Evolutionary conservation across 1,139 yeast genomes (phyloP).

Genomic region (Trichomonascaceae sp.): DNA sequence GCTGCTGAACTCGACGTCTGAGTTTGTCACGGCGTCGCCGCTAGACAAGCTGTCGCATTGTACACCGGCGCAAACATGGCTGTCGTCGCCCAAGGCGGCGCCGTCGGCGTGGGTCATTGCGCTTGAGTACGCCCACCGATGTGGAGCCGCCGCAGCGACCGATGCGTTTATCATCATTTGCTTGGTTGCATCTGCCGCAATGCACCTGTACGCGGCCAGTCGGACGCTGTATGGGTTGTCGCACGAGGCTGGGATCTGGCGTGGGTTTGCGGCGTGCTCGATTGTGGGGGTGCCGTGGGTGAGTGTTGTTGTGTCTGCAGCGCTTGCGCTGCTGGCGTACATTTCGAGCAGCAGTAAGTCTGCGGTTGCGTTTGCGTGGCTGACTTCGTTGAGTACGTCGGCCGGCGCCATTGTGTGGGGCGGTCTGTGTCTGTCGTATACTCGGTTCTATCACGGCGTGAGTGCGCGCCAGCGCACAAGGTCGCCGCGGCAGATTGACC

Average conservation of each 20-base stretch:
- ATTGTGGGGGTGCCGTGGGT: conserved; percentile 59
- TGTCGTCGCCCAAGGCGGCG: no score
- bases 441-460: conserved; percentile 60
- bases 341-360: conserved; percentile 47
- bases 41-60: no score
- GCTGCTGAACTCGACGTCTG: no score
- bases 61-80: no score
- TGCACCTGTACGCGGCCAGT: conserved; percentile 68
- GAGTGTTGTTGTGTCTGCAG: conserved; percentile 49
- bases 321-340: conserved; percentile 48
- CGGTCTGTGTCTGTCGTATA: conserved; percentile 62
- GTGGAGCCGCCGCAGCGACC: conserved; percentile 46
- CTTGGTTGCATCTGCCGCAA: conserved; percentile 65
- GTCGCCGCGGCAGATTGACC: conserved; percentile 9
- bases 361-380: conserved; percentile 50
- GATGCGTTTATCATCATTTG: conserved; percentile 60
- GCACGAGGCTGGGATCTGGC: conserved; percentile 47
- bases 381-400: conserved; percentile 52
- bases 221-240: conserved; percentile 68
- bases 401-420: conserved; percentile 71
- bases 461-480: conserved; percentile 28
- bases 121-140: conserved; percentile 52
- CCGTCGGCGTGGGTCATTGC: conserved; percentile 57
- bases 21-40: no score
- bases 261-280: conserved; percentile 45